Evolutionary conservation across 176 grass and related monocot genomes (phyloP).

Genomic region (Canna indica): DNA sequence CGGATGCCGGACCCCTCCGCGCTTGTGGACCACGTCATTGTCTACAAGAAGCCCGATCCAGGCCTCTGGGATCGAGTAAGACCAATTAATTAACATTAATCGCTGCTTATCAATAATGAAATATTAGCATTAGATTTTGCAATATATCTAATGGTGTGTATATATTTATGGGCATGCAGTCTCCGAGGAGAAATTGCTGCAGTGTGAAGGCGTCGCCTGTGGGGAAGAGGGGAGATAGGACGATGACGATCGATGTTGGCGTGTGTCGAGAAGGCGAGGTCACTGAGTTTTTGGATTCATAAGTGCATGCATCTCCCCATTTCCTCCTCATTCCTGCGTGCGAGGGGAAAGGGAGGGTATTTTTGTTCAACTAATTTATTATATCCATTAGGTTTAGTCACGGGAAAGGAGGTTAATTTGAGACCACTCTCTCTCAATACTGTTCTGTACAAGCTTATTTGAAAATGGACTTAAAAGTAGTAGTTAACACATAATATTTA

Average conservation of each 20-base stretch:
- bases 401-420: too few species aligned
- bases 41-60: constrained; percentile 12
- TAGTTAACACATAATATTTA: too few species aligned
- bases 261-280: constrained; percentile 55
- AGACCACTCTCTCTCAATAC: too few species aligned
- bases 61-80: constrained; percentile 17
- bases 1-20: constrained; percentile 6
- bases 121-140: not conserved
- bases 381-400: too few species aligned
- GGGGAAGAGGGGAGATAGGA: constrained; percentile 12
- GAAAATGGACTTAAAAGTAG: too few species aligned
- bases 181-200: constrained; percentile 80
- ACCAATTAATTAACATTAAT: not conserved
- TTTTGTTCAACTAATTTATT: too few species aligned
- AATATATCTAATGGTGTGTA: not conserved
- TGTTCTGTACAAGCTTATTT: too few species aligned
- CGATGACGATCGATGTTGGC: constrained; percentile 66
- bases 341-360: too few species aligned
- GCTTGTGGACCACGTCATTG: constrained; percentile 13
- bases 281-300: constrained; percentile 33
- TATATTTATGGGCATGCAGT: constrained; percentile 30
- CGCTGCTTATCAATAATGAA: not conserved
- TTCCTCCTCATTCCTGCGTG: not conserved
- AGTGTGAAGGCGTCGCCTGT: constrained; percentile 47
- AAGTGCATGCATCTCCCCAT: not conserved